These are phyloP conservation scores for Penicillium coffeae DNA, from an alignment of 495 filamentous ascomycete species.

Conservation along the genomic window DNA sequence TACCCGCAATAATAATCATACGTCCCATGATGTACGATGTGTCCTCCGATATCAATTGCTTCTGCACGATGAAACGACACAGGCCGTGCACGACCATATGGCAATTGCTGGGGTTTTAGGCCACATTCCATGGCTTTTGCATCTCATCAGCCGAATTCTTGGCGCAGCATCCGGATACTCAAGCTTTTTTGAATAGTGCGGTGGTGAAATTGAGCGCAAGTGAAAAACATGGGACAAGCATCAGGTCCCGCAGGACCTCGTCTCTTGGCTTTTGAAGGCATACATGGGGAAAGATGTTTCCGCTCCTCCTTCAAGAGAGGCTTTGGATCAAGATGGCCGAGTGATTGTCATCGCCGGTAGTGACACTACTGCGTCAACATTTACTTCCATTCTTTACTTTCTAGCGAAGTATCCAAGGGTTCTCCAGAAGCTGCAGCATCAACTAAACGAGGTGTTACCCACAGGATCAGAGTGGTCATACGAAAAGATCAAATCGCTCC, in stretches of 20 bases:
- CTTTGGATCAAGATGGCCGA: neutral
- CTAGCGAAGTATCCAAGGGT: neutral
- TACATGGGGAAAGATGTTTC: neutral
- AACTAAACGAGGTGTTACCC: neutral
- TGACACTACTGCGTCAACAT: neutral
- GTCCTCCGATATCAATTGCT: no score
- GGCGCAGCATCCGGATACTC: neutral
- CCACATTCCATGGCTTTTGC: conserved; percentile 1
- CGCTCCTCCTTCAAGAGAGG: neutral
- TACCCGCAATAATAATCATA: no score
- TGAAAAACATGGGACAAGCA: neutral
- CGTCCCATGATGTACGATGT: no score
- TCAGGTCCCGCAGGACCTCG: neutral
- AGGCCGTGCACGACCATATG: conserved; percentile 23
- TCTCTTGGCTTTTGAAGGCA: conserved; percentile 8
- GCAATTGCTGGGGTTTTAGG: neutral
- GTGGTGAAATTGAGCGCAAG: neutral
- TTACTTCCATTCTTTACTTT: neutral
- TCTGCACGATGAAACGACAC: no score
- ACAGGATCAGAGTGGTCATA: neutral
- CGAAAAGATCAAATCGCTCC: neutral
- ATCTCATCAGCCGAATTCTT: neutral
- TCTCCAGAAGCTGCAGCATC: neutral
- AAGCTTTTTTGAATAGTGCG: conserved; percentile 1
- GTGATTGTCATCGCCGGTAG: neutral